Percentiles rank a stretch among this genome's conserved stretches.
Conservation (phyloP, 2,329 filamentous ascomycete genomes). For the Diaporthe capsici region DNA sequence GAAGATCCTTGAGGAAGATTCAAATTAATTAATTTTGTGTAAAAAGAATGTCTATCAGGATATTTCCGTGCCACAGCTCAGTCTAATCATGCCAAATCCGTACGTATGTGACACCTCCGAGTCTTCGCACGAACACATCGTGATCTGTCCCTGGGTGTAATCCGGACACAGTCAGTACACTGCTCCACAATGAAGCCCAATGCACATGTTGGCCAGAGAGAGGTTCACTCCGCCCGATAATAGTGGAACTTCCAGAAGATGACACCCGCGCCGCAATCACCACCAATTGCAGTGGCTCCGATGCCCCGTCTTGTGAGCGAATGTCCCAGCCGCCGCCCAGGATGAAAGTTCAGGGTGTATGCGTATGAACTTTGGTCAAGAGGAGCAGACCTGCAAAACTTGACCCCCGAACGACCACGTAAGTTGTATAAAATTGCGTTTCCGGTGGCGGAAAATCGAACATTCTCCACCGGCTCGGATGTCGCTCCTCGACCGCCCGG, state of each 20-base stretch:
- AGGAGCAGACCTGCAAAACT: background rate
- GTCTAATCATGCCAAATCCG: background rate
- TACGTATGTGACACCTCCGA: background rate
- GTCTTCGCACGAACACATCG: background rate
- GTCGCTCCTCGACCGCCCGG: background rate
- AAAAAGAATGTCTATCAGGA: background rate
- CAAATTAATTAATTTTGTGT: background rate
- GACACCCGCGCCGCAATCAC: background rate
- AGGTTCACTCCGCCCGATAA: background rate
- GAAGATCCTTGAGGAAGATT: background rate
- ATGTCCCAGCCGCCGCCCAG: background rate
- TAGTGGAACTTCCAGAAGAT: background rate
- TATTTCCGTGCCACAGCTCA: background rate
- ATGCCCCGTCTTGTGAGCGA: background rate
- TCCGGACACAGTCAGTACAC: background rate
- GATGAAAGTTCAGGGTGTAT: background rate
- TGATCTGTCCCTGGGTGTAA: background rate
- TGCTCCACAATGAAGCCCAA: background rate
- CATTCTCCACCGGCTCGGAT: background rate
- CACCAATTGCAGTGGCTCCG: background rate
- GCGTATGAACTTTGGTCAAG: background rate
- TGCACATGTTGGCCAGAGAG: background rate
- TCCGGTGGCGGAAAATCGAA: background rate
- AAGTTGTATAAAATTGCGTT: background rate
- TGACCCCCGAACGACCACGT: background rate